phyloP scores from a whole-genome alignment of 2,329 filamentous ascomycete genomes.

The Xenoacremonium recifei region DNA sequence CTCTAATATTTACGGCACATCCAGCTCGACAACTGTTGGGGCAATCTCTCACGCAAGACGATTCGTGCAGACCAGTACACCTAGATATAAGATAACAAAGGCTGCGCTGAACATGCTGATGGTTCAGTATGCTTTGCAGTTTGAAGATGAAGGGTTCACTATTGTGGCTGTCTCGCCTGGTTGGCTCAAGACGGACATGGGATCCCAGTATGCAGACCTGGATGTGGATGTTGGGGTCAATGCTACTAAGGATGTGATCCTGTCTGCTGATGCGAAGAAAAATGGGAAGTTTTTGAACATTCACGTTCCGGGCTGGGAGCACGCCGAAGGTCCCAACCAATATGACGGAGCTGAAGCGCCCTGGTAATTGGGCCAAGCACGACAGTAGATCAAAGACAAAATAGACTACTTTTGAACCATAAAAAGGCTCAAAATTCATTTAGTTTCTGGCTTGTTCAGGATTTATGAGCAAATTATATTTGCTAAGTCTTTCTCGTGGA shows the following conservation, averaged over 20 bases:
- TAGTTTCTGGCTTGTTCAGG: no score
- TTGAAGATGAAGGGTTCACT: conserved; percentile 39
- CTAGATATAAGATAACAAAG: conserved; percentile 47
- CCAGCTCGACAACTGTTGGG: conserved; percentile 30
- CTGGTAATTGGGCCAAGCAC: no score
- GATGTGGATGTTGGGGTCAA: conserved; percentile 36
- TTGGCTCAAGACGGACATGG: conserved; percentile 46
- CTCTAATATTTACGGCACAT: not conserved
- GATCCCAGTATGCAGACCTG: conserved; percentile 39
- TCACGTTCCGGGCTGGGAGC: conserved; percentile 12
- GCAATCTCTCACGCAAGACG: conserved; percentile 32
- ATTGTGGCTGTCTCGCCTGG: conserved; percentile 43
- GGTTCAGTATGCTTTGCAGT: conserved; percentile 37
- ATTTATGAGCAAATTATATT: no score
- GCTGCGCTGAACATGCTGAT: conserved; percentile 47
- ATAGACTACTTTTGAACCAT: no score
- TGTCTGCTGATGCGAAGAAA: not conserved
- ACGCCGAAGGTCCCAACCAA: not conserved
- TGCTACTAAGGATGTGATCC: conserved; percentile 10
- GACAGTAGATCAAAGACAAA: no score
- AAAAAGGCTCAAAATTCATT: no score
- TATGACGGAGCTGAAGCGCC: conserved; percentile 8
- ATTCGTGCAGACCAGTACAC: conserved; percentile 22
- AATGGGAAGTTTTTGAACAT: conserved; percentile 17
- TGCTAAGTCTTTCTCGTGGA: no score